These are phyloP conservation scores for Gossypium stocksii DNA, from an alignment of 345 rosid genomes.

Conservation along the genomic window DNA sequence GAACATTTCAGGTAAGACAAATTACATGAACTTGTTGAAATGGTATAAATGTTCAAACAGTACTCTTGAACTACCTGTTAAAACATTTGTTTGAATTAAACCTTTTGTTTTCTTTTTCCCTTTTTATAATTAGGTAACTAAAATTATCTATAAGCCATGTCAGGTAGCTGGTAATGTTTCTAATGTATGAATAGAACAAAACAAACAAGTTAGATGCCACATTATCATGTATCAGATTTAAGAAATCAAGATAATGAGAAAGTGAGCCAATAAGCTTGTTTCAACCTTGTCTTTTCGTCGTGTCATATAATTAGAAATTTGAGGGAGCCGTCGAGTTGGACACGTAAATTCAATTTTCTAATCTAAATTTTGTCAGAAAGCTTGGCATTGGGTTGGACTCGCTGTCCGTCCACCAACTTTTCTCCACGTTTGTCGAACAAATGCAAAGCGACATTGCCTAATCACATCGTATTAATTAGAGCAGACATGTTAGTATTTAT, in stretches of 20 bases:
- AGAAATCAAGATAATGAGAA: too few species aligned
- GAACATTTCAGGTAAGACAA: conserved; percentile 43
- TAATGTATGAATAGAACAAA: too few species aligned
- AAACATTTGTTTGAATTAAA: not conserved
- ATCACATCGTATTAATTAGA: not conserved
- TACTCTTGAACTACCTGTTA: not conserved
- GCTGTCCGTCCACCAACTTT: not conserved
- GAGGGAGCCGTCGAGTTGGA: not conserved
- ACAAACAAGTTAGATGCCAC: too few species aligned
- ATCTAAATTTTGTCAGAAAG: not conserved
- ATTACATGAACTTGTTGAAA: not conserved
- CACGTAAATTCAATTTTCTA: not conserved
- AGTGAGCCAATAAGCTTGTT: too few species aligned
- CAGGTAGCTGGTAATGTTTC: too few species aligned
- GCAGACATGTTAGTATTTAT: not conserved
- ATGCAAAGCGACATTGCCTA: not conserved
- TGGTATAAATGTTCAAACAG: too few species aligned
- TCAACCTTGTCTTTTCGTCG: too few species aligned
- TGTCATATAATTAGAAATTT: too few species aligned
- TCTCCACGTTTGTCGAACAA: not conserved
- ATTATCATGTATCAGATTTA: too few species aligned
- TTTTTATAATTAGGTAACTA: too few species aligned
- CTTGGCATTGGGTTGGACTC: not conserved
- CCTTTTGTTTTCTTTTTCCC: too few species aligned
- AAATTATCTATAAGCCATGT: too few species aligned